These are phyloP conservation scores for Mycena venus DNA, from an alignment of 768 basidiomycete genomes.

Conservation along the genomic window DNA sequence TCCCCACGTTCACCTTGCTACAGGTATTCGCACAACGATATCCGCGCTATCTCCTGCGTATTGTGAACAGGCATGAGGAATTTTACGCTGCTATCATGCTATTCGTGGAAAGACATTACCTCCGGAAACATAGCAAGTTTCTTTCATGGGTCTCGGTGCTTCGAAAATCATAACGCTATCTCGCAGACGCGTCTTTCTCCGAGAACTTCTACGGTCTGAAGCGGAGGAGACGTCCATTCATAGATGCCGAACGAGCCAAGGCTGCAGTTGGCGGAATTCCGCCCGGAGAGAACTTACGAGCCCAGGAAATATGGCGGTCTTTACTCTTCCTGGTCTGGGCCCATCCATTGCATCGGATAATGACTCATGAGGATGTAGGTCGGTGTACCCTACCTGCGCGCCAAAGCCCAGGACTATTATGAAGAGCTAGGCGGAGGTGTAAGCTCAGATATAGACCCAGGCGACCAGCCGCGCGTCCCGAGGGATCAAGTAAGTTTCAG, in stretches of 20 bases:
- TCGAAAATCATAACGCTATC: conserved; percentile 8
- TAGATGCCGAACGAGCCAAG: conserved; percentile 75
- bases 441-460: conserved; percentile 71
- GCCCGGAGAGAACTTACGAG: conserved; percentile 73
- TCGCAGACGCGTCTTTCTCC: conserved; percentile 89
- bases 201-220: conserved; percentile 98
- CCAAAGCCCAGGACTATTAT: conserved; percentile 91
- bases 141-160: neutral
- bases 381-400: conserved; percentile 89
- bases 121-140: conserved; percentile 86
- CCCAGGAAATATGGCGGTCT: conserved; percentile 80
- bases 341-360: neutral
- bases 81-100: conserved; percentile 93
- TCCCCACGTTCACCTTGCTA: neutral
- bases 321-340: conserved; percentile 81
- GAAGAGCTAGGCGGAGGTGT: conserved; percentile 90
- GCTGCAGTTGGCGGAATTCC: conserved; percentile 78
- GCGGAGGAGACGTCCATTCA: conserved; percentile 77
- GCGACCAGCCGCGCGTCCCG: conserved; percentile 58
- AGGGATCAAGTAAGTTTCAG: conserved; percentile 63
- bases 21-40: conserved; percentile 96
- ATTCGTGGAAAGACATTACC: conserved; percentile 91
- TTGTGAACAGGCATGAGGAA: conserved; percentile 97
- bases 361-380: conserved; percentile 61
- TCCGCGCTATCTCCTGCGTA: conserved; percentile 90